phyloP scores from a whole-genome alignment of 2,329 filamentous ascomycete species.

The Epicoccum sorghinum region DNA sequence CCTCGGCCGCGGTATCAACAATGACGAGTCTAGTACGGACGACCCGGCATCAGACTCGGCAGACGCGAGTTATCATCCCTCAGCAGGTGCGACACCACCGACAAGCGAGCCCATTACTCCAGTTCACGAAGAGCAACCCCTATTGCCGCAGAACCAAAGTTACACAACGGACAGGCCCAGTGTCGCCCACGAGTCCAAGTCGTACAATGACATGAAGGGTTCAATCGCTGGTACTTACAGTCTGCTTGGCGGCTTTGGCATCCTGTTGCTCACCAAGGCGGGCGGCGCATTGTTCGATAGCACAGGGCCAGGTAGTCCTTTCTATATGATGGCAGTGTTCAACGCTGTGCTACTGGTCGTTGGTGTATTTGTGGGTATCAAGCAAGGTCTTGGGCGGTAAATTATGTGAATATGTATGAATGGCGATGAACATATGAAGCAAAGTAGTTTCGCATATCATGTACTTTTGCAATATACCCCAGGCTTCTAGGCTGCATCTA shows the following conservation, averaged over 20 bases:
- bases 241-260: slow-evolving; percentile 86
- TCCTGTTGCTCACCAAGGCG: slow-evolving; percentile 87
- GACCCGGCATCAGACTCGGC: slow-evolving; percentile 10
- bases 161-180: slow-evolving; percentile 20
- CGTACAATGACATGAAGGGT: slow-evolving; percentile 74
- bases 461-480: slow-evolving; percentile 6
- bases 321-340: slow-evolving; percentile 92
- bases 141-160: slow-evolving; percentile 27
- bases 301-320: slow-evolving; percentile 76
- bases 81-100: slow-evolving; percentile 42
- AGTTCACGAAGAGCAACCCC: slow-evolving; percentile 36
- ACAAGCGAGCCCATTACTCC: slow-evolving; percentile 38
- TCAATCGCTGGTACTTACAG: slow-evolving; percentile 95
- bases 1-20: slow-evolving; percentile 78
- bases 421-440: background rate
- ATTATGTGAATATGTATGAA: no score
- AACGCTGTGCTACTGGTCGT: slow-evolving; percentile 73
- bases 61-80: slow-evolving; percentile 34
- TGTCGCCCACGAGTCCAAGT: slow-evolving; percentile 24
- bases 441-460: background rate
- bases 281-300: slow-evolving; percentile 86
- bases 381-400: slow-evolving; percentile 18
- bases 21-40: slow-evolving; percentile 42
- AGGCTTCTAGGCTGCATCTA: background rate
- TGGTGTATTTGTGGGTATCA: slow-evolving; percentile 26